Evolutionary conservation across 768 basidiomycete species (phyloP).

Genomic region (Pisolithus sp.): DNA sequence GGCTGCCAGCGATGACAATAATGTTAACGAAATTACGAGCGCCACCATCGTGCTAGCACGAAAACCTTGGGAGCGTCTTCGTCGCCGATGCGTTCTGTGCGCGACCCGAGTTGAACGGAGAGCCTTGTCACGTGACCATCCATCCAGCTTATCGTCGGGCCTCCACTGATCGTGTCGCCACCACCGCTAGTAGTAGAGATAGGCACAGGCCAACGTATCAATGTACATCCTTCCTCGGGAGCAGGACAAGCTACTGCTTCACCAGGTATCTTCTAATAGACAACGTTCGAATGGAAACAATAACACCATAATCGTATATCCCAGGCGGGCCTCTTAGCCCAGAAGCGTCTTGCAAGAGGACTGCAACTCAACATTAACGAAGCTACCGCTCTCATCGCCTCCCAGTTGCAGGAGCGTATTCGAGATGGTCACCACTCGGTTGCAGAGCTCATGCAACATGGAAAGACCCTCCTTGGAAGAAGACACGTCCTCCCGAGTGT

Average conservation of each 20-base stretch:
- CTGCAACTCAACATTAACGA: slow-evolving; percentile 82
- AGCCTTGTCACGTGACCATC: too few relatives aligned
- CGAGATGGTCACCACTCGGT: slow-evolving; percentile 86
- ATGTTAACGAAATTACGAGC: too few relatives aligned
- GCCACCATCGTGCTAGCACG: too few relatives aligned
- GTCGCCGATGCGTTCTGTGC: too few relatives aligned
- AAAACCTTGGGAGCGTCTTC: too few relatives aligned
- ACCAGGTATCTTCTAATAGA: slow-evolving; percentile 41
- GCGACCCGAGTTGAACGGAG: too few relatives aligned
- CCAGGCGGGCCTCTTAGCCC: slow-evolving; percentile 83
- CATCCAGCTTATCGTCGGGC: too few relatives aligned
- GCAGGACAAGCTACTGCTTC: slow-evolving; percentile 66
- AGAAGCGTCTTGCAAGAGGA: slow-evolving; percentile 93
- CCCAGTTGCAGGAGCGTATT: slow-evolving; percentile 90
- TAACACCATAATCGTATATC: not conserved
- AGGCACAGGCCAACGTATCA: not conserved
- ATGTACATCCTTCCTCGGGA: slow-evolving; percentile 77
- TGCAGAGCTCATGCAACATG: slow-evolving; percentile 87
- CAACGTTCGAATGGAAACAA: not conserved
- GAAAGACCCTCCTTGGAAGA: slow-evolving; percentile 81
- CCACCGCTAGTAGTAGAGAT: not conserved
- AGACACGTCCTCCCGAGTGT: slow-evolving; percentile 87
- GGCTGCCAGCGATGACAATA: too few relatives aligned
- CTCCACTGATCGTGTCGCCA: too few relatives aligned
- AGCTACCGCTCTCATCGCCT: slow-evolving; percentile 82